These are phyloP conservation scores for Daedaleopsis sinensis DNA, from an alignment of 768 basidiomycete species.

Conservation along the genomic window DNA sequence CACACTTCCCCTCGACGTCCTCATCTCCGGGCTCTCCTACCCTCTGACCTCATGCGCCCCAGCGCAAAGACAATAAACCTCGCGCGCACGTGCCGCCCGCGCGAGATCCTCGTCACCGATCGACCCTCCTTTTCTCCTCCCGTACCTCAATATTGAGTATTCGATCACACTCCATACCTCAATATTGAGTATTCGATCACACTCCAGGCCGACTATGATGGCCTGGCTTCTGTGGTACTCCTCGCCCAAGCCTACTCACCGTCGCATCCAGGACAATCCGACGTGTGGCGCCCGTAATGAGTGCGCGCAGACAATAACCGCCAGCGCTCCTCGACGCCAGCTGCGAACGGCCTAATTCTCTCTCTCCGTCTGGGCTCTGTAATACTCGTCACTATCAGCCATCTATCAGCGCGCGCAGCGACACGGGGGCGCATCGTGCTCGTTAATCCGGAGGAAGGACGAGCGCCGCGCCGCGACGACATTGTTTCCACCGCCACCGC, in stretches of 20 bases:
- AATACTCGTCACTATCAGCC: background rate
- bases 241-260: background rate
- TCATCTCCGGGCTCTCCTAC: background rate
- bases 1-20: background rate
- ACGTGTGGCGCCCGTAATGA: background rate
- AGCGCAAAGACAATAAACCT: background rate
- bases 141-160: background rate
- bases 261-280: background rate
- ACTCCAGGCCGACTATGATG: no score
- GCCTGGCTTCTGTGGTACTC: no score
- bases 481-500: background rate
- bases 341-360: background rate
- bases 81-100: constrained; percentile 8
- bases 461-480: background rate
- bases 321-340: constrained; percentile 1
- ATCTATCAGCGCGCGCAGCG: background rate
- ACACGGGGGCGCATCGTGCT: background rate
- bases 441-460: background rate
- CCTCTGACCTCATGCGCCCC: background rate
- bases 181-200: no score
- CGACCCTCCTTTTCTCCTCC: background rate
- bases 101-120: constrained; percentile 2
- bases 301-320: constrained; percentile 7
- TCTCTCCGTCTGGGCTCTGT: constrained; percentile 1
- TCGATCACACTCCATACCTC: no score